phyloP scores from a whole-genome alignment of 2,329 filamentous ascomycete genomes.

The Karstenula rhodostoma region DNA sequence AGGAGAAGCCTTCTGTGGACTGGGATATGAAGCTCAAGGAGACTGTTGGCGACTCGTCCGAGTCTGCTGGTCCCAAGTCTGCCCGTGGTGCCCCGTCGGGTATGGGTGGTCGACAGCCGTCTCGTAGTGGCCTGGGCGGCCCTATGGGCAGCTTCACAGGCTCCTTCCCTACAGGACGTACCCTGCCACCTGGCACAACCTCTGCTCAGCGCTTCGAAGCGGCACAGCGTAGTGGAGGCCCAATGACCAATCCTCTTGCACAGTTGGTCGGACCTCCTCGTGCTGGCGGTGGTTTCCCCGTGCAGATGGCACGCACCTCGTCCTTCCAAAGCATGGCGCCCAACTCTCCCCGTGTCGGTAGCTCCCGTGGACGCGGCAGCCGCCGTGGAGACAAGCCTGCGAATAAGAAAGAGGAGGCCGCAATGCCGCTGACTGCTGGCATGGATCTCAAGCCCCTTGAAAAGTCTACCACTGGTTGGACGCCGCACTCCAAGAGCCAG shows the following conservation, averaged over 20 bases:
- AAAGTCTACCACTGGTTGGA: slow-evolving; percentile 82
- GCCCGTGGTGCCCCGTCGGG: slow-evolving; percentile 61
- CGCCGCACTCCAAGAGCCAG: slow-evolving; percentile 66
- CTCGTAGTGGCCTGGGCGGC: slow-evolving; percentile 44
- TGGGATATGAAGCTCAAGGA: slow-evolving; percentile 91
- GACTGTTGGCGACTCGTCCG: slow-evolving; percentile 79
- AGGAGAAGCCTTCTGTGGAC: slow-evolving; percentile 92
- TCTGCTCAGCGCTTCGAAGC: slow-evolving; percentile 74
- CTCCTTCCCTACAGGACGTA: slow-evolving; percentile 56
- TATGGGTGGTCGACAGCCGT: slow-evolving; percentile 59
- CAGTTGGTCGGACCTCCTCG: slow-evolving; percentile 63
- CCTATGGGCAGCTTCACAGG: slow-evolving; percentile 75
- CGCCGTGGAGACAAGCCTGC: slow-evolving; percentile 62
- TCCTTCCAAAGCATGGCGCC: slow-evolving; percentile 68
- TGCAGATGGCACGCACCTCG: slow-evolving; percentile 70
- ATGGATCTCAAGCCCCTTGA: slow-evolving; percentile 82
- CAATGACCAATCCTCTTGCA: slow-evolving; percentile 62
- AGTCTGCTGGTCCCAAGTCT: slow-evolving; percentile 70
- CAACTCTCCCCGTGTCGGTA: slow-evolving; percentile 74
- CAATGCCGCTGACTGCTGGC: slow-evolving; percentile 89
- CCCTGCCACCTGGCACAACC: slow-evolving; percentile 77
- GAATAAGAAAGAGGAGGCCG: slow-evolving; percentile 68
- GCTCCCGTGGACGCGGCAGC: slow-evolving; percentile 70
- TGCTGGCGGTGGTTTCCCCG: slow-evolving; percentile 68
- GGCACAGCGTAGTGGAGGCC: slow-evolving; percentile 35